Evolutionary conservation across 805 yeast species (phyloP).

Genomic region (Kuraishia ogatae): DNA sequence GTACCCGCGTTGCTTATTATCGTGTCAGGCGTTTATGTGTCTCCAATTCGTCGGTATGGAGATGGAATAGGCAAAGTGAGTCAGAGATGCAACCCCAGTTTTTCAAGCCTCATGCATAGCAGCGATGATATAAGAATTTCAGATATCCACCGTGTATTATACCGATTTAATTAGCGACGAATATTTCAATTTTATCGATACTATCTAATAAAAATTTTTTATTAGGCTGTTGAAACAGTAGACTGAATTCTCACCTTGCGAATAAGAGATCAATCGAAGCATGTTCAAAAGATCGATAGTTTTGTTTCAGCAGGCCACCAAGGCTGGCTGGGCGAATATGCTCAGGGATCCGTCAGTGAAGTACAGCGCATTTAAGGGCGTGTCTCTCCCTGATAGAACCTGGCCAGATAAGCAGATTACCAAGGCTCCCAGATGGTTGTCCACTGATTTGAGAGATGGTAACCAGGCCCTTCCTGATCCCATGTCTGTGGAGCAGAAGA

Average conservation of each 20-base stretch:
- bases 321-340: constrained; percentile 25
- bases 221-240: too few species aligned
- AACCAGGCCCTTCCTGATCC: constrained; percentile 84
- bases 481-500: constrained; percentile 74
- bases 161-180: too few species aligned
- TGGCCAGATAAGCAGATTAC: constrained; percentile 60
- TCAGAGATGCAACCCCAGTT: neutral
- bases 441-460: constrained; percentile 79
- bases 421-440: constrained; percentile 73
- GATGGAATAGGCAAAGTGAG: neutral
- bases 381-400: constrained; percentile 50
- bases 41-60: neutral
- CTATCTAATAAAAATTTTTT: too few species aligned
- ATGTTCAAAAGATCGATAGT: constrained; percentile 22
- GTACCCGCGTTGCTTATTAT: neutral
- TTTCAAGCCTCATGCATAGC: neutral
- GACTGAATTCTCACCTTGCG: too few species aligned
- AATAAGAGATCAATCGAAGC: neutral
- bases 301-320: constrained; percentile 18
- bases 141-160: constrained; percentile 11
- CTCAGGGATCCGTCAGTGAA: constrained; percentile 54
- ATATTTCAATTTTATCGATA: too few species aligned
- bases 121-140: constrained; percentile 12
- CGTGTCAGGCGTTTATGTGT: neutral
- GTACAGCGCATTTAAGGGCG: constrained; percentile 47